Conservation (phyloP, 768 basidiomycete species). For the Dioszegia hungarica region DNA sequence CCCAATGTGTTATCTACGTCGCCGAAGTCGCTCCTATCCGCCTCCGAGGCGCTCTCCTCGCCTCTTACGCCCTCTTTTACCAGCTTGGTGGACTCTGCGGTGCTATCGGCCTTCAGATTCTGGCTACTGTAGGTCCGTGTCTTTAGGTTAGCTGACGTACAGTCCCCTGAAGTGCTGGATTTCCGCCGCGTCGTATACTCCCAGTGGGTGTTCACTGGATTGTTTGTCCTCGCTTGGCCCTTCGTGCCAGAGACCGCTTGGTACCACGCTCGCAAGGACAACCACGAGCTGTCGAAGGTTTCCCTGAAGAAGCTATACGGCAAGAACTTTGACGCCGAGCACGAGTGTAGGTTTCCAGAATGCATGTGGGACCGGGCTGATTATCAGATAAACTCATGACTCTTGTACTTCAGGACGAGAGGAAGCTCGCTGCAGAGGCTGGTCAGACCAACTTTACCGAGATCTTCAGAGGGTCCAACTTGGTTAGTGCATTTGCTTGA, state of each 20-base stretch:
- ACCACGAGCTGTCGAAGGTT: slow-evolving; percentile 10
- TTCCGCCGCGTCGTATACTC: slow-evolving; percentile 5
- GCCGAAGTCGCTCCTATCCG: slow-evolving; percentile 11
- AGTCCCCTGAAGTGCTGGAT: not conserved
- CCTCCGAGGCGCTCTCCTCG: slow-evolving; percentile 11
- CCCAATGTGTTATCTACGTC: slow-evolving; percentile 9
- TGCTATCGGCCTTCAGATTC: slow-evolving; percentile 9
- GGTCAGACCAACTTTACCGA: slow-evolving; percentile 1
- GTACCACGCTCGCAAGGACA: slow-evolving; percentile 2
- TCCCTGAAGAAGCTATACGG: slow-evolving; percentile 9
- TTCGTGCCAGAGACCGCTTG: slow-evolving; percentile 12
- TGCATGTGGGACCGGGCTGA: not conserved
- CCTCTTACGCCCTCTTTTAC: slow-evolving; percentile 5
- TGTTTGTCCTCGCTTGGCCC: slow-evolving; percentile 8
- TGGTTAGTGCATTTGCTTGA: not conserved
- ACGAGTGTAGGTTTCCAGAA: slow-evolving; percentile 3
- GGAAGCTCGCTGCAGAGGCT: not conserved
- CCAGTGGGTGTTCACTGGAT: slow-evolving; percentile 2
- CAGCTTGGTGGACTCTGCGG: slow-evolving; percentile 8
- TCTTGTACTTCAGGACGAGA: not conserved
- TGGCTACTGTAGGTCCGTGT: slow-evolving; percentile 1
- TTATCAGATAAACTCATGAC: not conserved
- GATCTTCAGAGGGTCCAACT: slow-evolving; percentile 1
- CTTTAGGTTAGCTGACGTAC: not conserved
- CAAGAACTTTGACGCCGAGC: slow-evolving; percentile 10